Evolutionary conservation across 805 yeast species (phyloP), one percentile per base, ranked within the genome.

Genomic region (Starmerella cellae): DNA sequence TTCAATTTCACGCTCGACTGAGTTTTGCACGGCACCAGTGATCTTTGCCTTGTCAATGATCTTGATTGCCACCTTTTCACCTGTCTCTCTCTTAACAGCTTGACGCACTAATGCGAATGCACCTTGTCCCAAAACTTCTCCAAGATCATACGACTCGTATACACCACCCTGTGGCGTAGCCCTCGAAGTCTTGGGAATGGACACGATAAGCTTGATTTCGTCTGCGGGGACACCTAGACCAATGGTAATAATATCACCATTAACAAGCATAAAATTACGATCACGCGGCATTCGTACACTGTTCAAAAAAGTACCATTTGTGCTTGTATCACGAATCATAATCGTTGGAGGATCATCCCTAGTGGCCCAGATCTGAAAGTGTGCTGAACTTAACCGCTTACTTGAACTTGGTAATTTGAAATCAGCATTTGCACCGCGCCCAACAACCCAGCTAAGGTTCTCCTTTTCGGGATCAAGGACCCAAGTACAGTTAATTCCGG

Each of bases 71-170:
- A 67, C 85, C 4, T 88, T 73, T 50, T 77, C 75, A 13, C 97
- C 97, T 0, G 94, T 76, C 5, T 74, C 62, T 47, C 96, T 71
- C 55, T 85, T 91, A 1, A 87, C 75, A 4, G 93, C 95, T 57
- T 83, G 83, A 51, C 84, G 79, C 23, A 91, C 98, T 1, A 87
- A 81, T 5, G 97, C 97, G 69, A 88, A 88, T 9, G 97, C 97
- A n/a, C 98, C 98, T 54, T 84, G 91, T 1, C 98, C 98, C 1
- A 88, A 82, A 14, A 82, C 77, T 55, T 82, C 94, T 57, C 79
- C 82, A 45, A 88, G 74, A 13, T 82, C 79, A 60, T 78, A 91
- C 54, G 79, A 75, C 45, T 71, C 73, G 53, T 69, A 68, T 10
- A 82, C 75, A 1, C 87, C 85, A 29, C 52, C 52, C 21, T 47